Conservation (phyloP, 257 asterid species). For the Lycium barbarum region DNA sequence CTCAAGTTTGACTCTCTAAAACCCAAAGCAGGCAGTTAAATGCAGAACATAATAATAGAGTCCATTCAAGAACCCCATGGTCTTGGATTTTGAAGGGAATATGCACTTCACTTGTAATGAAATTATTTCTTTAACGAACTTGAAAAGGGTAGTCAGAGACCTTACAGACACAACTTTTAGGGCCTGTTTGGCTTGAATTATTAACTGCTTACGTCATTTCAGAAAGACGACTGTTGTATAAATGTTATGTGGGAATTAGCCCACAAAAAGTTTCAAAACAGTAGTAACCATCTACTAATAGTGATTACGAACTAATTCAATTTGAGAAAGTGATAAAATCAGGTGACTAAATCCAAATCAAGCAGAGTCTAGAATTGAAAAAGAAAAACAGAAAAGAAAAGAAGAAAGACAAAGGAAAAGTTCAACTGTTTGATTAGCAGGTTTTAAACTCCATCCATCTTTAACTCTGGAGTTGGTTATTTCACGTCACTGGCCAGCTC, state of each 20-base stretch:
- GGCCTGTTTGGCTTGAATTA: background rate
- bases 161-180: background rate
- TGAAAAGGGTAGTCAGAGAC: background rate
- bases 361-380: background rate
- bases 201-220: background rate
- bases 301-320: background rate
- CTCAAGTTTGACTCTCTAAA: background rate
- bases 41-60: background rate
- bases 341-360: background rate
- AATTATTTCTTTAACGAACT: background rate
- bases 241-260: background rate
- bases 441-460: too few species aligned
- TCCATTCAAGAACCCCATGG: background rate
- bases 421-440: background rate
- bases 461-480: background rate
- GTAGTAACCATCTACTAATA: background rate
- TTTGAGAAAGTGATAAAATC: background rate
- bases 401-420: background rate
- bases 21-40: background rate
- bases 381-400: background rate
- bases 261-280: background rate
- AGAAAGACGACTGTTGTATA: background rate
- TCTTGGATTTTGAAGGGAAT: background rate
- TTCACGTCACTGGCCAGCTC: background rate
- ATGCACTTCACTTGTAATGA: background rate